Conservation (phyloP, 2,329 filamentous ascomycete genomes). For the Sclerotinia nivalis region DNA sequence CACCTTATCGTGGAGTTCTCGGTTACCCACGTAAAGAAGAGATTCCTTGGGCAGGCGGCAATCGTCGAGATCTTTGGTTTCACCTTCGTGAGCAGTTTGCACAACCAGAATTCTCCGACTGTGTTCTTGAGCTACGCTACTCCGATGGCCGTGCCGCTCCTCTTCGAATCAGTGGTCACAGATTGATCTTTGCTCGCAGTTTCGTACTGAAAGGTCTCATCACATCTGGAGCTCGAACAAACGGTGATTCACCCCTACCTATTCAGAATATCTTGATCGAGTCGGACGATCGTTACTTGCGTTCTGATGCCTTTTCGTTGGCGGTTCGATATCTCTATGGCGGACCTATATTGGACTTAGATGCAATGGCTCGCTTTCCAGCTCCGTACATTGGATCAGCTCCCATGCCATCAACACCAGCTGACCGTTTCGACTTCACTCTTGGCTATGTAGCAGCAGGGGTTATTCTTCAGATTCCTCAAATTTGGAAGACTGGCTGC, state of each 20-base stretch:
- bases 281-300: conserved; percentile 54
- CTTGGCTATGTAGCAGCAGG: conserved; percentile 67
- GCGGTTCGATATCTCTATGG: conserved; percentile 60
- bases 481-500: conserved; percentile 58
- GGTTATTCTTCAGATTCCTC: conserved; percentile 55
- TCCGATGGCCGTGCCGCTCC: conserved; percentile 44
- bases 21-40: conserved; percentile 27
- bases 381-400: conserved; percentile 31
- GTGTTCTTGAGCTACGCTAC: conserved; percentile 50
- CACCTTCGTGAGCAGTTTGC: conserved; percentile 47
- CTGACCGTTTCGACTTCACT: conserved; percentile 54
- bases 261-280: conserved; percentile 49
- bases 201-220: conserved; percentile 44
- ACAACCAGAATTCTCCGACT: conserved; percentile 48
- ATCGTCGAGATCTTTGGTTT: conserved; percentile 44
- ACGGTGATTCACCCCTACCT: conserved; percentile 36
- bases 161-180: conserved; percentile 55
- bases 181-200: conserved; percentile 57
- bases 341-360: conserved; percentile 49
- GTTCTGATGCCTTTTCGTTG: conserved; percentile 57
- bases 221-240: conserved; percentile 35
- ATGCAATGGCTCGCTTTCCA: conserved; percentile 26
- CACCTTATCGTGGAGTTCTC: conserved; percentile 13
- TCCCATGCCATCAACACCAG: conserved; percentile 45
- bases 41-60: conserved; percentile 37